These are phyloP conservation scores for Pestalotiopsis sp. DNA, from an alignment of 2,329 filamentous ascomycete species.

Conservation along the genomic window DNA sequence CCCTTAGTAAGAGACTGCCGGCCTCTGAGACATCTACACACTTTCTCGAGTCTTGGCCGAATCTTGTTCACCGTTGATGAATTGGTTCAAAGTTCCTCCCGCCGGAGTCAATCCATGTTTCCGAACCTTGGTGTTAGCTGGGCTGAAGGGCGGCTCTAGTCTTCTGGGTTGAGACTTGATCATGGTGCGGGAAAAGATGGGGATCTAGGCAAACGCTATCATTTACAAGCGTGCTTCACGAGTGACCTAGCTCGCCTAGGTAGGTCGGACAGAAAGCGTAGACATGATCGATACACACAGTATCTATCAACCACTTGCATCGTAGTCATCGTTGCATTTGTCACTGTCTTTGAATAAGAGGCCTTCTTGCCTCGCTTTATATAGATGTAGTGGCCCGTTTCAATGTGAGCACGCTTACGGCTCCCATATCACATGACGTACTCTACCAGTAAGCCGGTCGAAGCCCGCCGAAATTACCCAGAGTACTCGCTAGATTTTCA, in stretches of 20 bases:
- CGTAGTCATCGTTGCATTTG: background rate
- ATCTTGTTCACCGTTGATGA: background rate
- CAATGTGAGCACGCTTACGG: background rate
- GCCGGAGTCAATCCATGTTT: background rate
- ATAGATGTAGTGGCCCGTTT: background rate
- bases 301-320: background rate
- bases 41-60: background rate
- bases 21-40: too few species aligned
- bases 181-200: background rate
- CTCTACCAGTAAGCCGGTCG: slow-evolving; percentile 58
- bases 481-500: background rate
- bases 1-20: too few species aligned
- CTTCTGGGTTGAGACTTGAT: background rate
- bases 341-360: background rate
- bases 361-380: background rate
- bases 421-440: too few species aligned
- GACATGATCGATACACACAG: background rate
- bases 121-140: background rate
- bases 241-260: too few species aligned
- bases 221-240: background rate
- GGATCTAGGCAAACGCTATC: background rate
- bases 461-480: slow-evolving; percentile 56
- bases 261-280: too few species aligned
- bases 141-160: background rate
- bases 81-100: background rate